Conservation (phyloP, 345 rosid species). For the Dovyalis caffra region DNA sequence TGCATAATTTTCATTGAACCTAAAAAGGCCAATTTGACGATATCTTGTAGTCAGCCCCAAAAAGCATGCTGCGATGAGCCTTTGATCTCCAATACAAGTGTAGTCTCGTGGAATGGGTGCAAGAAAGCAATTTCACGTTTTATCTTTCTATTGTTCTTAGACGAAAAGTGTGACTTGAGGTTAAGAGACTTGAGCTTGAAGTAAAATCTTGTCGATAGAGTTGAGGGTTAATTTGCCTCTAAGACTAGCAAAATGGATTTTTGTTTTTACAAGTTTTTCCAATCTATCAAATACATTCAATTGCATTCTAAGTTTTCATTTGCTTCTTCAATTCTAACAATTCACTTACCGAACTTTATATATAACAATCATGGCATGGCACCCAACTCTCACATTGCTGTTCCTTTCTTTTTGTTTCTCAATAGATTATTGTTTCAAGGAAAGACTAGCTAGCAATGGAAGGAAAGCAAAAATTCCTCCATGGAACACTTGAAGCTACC, state of each 20-base stretch:
- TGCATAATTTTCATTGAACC: too few relatives aligned
- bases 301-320: constrained; percentile 41
- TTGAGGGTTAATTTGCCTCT: constrained; percentile 30
- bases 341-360: constrained; percentile 13
- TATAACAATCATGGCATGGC: not conserved
- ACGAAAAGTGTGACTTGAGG: constrained; percentile 26
- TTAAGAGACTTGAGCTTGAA: constrained; percentile 44
- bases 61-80: too few relatives aligned
- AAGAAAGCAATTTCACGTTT: too few relatives aligned
- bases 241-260: constrained; percentile 18
- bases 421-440: not conserved
- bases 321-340: constrained; percentile 22
- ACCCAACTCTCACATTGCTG: not conserved
- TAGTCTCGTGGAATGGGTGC: too few relatives aligned
- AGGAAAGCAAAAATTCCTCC: constrained; percentile 47
- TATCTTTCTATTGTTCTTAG: not conserved
- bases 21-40: too few relatives aligned
- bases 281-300: constrained; percentile 15
- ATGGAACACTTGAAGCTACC: constrained; percentile 86
- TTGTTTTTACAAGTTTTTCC: constrained; percentile 45
- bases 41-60: too few relatives aligned
- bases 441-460: constrained; percentile 29
- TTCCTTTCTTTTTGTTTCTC: not conserved
- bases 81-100: too few relatives aligned
- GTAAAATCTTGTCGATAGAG: constrained; percentile 22